Percentiles rank a stretch among this genome's conserved stretches.
Conservation (phyloP, 1,284 basidiomycete species). For the Ganoderma lucidum region DNA sequence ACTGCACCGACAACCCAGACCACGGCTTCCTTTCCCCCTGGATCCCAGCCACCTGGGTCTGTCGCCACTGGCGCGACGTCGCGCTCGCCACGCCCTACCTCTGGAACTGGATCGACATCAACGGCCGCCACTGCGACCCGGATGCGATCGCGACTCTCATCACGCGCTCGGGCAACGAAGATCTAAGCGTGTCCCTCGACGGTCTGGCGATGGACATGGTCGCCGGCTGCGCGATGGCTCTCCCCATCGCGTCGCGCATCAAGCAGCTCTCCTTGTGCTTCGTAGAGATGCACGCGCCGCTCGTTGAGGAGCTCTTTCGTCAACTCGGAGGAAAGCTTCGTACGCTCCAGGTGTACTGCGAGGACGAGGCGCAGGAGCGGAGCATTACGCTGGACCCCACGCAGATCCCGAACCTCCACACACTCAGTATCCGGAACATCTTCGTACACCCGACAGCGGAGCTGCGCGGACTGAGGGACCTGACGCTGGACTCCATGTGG, state of each 20-base stretch:
- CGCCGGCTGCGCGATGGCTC: conserved; percentile 14
- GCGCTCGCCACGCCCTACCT: conserved; percentile 16
- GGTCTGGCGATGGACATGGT: conserved; percentile 14
- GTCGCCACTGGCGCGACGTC: conserved; percentile 17
- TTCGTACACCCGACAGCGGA: conserved; percentile 9
- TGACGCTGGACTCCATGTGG: conserved; percentile 12
- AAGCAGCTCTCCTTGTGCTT: conserved; percentile 8
- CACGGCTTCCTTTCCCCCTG: conserved; percentile 19
- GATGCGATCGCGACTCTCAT: conserved; percentile 17
- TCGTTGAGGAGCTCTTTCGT: conserved; percentile 8
- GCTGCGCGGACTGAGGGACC: conserved; percentile 4
- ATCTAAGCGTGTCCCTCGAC: conserved; percentile 13
- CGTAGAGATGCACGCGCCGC: conserved; percentile 10
- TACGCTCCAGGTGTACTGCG: conserved; percentile 12
- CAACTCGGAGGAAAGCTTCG: conserved; percentile 9
- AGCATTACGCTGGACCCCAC: conserved; percentile 3
- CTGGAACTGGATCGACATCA: conserved; percentile 21
- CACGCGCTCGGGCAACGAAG: conserved; percentile 5
- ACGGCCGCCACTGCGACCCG: conserved; percentile 8
- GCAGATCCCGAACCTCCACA: conserved; percentile 8
- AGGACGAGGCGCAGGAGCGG: neutral
- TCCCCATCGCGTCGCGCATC: conserved; percentile 11
- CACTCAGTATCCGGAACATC: conserved; percentile 9
- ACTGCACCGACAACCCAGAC: neutral
- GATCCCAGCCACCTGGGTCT: conserved; percentile 18